Percentiles rank a stretch among this genome's conserved stretches.
Conservation (phyloP, 2,329 filamentous ascomycete species). For the Madurella mycetomatis region DNA sequence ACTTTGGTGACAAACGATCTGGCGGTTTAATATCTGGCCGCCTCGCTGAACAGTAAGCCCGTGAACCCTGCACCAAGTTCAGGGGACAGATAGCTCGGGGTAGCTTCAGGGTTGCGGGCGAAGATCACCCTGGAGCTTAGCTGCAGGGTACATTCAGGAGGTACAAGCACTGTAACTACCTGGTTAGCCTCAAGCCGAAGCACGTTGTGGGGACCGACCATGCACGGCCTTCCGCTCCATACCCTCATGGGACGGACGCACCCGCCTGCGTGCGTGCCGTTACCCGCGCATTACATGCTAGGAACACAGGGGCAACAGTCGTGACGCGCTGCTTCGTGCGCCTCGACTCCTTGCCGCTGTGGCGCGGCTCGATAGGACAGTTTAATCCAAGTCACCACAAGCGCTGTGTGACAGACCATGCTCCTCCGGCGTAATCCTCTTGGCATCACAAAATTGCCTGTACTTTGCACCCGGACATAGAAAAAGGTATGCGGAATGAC, state of each 20-base stretch:
- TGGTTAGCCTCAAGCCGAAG: conserved; percentile 1
- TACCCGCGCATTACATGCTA: not conserved
- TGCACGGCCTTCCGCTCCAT: not conserved
- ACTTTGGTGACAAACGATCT: conserved; percentile 10
- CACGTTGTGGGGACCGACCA: not conserved
- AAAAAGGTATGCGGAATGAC: too few relatives aligned
- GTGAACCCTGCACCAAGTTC: not conserved
- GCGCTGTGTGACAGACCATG: too few relatives aligned
- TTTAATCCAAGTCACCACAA: too few relatives aligned
- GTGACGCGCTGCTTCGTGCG: too few relatives aligned
- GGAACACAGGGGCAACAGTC: too few relatives aligned
- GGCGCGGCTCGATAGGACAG: too few relatives aligned
- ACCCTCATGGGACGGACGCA: not conserved
- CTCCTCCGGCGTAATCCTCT: too few relatives aligned
- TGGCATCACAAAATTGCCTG: too few relatives aligned
- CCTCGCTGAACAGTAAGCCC: too few relatives aligned
- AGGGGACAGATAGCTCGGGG: not conserved
- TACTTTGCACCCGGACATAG: too few relatives aligned
- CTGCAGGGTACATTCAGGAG: conserved; percentile 4
- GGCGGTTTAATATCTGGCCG: conserved; percentile 20
- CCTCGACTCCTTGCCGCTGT: too few relatives aligned
- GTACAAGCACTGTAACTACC: not conserved
- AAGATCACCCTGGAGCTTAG: not conserved
- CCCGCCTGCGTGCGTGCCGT: not conserved
- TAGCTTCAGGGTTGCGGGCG: conserved; percentile 1